These are phyloP conservation scores for Populus hybrid DNA, from an alignment of 441 rosid genomes.

Conservation along the genomic window DNA sequence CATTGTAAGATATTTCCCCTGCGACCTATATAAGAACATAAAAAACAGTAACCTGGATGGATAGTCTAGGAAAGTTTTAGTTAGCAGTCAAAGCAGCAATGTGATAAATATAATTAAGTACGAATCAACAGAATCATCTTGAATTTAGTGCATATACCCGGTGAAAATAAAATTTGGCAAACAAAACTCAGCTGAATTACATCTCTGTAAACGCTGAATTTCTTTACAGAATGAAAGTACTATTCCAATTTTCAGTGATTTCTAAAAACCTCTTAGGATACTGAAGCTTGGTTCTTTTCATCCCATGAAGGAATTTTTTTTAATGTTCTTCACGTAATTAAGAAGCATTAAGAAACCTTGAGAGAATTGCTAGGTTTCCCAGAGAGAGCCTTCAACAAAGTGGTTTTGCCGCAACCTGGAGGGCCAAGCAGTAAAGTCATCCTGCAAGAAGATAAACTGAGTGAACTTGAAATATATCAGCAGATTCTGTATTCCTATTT, in stretches of 20 bases:
- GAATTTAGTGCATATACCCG: background rate
- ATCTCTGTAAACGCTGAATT: too few species aligned
- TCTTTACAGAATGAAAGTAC: too few species aligned
- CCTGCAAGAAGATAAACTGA: constrained; percentile 26
- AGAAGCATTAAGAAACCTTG: constrained; percentile 35
- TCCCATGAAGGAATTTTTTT: background rate
- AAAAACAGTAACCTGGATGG: background rate
- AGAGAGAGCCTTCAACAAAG: constrained; percentile 48
- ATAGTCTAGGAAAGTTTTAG: background rate
- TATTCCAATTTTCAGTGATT: too few species aligned
- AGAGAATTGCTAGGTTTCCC: constrained; percentile 48
- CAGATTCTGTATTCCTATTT: background rate
- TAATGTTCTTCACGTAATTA: too few species aligned
- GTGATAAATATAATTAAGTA: background rate
- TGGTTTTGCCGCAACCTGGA: constrained; percentile 77
- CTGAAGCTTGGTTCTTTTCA: background rate
- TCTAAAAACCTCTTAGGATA: background rate
- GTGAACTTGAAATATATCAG: background rate
- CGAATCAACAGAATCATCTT: background rate
- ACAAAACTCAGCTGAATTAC: background rate
- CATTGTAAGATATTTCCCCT: constrained; percentile 47
- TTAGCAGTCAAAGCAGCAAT: too few species aligned
- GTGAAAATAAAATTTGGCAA: background rate
- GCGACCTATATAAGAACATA: constrained; percentile 23
- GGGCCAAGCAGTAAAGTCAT: constrained; percentile 67